Conservation (phyloP, 2,329 filamentous ascomycete genomes). For the Claviceps sp. region DNA sequence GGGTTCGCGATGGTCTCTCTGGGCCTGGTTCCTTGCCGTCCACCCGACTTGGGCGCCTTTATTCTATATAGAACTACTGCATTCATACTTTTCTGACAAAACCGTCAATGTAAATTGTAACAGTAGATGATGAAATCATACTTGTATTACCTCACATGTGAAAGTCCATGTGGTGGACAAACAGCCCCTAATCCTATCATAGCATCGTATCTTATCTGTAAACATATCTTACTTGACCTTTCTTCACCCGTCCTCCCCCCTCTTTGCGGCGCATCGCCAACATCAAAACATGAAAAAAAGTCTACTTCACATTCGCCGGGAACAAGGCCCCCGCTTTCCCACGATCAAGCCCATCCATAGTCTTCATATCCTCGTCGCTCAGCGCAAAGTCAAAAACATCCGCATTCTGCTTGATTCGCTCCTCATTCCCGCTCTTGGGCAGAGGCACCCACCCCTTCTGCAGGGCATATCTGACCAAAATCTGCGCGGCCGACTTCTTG, state of each 20-base stretch:
- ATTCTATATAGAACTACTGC: too few relatives aligned
- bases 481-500: slow-evolving; percentile 46
- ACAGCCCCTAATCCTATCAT: too few relatives aligned
- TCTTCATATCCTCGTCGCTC: slow-evolving; percentile 39
- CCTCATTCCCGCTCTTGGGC: slow-evolving; percentile 49
- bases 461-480: slow-evolving; percentile 55
- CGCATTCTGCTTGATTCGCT: slow-evolving; percentile 46
- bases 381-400: slow-evolving; percentile 49
- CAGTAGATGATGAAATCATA: too few relatives aligned
- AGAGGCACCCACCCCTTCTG: slow-evolving; percentile 58
- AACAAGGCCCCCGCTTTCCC: slow-evolving; percentile 18
- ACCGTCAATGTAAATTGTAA: too few relatives aligned
- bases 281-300: not conserved
- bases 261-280: not conserved
- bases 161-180: too few relatives aligned
- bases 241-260: too few relatives aligned
- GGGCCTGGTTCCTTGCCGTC: too few relatives aligned
- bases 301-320: slow-evolving; percentile 14
- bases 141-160: too few relatives aligned
- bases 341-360: slow-evolving; percentile 17
- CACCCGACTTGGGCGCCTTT: too few relatives aligned
- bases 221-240: not conserved
- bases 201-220: too few relatives aligned
- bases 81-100: too few relatives aligned
- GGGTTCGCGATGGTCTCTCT: too few relatives aligned